Conservation (phyloP, 148 eudicot species). For the Chenopodium formosanum region DNA sequence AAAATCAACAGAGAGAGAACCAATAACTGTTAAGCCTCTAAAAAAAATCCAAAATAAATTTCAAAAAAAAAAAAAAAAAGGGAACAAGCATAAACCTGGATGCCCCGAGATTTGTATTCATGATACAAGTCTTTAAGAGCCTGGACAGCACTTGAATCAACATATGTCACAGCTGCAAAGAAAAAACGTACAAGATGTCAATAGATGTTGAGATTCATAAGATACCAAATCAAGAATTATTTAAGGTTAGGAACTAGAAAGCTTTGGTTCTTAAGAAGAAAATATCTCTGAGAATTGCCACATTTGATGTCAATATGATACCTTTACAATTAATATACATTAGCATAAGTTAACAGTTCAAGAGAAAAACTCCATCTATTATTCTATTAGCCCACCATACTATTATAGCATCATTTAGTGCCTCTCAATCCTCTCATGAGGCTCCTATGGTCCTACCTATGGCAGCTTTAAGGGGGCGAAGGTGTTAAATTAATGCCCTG, state of each 20-base stretch:
- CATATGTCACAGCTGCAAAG: constrained; percentile 70
- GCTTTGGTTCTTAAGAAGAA: neutral
- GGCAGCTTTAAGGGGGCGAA: neutral
- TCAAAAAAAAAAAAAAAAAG: too few species aligned
- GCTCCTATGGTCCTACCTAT: neutral
- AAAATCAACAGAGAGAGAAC: neutral
- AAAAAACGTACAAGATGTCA: neutral
- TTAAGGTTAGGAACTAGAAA: neutral
- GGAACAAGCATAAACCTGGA: constrained; percentile 56
- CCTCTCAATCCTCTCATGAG: too few species aligned
- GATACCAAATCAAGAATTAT: too few species aligned
- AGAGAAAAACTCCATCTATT: neutral
- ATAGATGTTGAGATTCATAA: neutral
- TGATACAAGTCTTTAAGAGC: constrained; percentile 78
- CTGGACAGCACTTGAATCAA: constrained; percentile 88
- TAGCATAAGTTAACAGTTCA: too few species aligned
- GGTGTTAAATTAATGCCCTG: neutral
- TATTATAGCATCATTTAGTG: neutral
- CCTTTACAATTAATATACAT: too few species aligned
- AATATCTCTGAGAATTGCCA: neutral
- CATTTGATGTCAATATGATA: neutral
- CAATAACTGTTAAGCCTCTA: neutral
- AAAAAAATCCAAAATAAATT: too few species aligned
- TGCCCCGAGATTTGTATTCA: constrained; percentile 81
- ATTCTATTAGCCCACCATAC: neutral